Evolutionary conservation across 495 filamentous ascomycete species (phyloP), one percentile per base, ranked within the genome.

Genomic region (Xylaria intraflava): DNA sequence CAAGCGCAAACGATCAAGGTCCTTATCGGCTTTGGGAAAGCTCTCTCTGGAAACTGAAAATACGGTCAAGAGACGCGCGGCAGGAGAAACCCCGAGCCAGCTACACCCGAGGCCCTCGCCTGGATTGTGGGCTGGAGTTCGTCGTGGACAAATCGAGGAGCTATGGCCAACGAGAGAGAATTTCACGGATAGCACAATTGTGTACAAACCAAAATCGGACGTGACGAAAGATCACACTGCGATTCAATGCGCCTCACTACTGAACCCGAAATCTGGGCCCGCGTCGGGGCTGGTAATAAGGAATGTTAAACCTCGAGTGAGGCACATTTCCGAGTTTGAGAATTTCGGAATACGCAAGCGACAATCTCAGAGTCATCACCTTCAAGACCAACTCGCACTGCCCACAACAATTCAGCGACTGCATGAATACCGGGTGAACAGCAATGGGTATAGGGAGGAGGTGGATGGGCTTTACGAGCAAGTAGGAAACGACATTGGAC

Each of bases 91-190:
- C 31, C 39, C 51, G 5, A 24, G 42, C 22, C 17, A 30, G 9
- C 14, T 23, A 27, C 20, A 26, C 11, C 14, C 30, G 26, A 24
- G 29, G 11, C 8, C 8, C 5, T 3, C 24, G 16, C 19, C 33
- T 35, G 53, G 40, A 31, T 29, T 19, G 19, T 45, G 47, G 26
- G 44, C 27, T 17, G 53, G 31, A 19, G 23, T 12, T 29, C 41
- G 44, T 2, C 53, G 42, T 14, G 7, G 45, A 17, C 26, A 6
- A 10, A 27, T 39, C 8, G 55, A 53, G 30, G 64, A 66, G 2
- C 14, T 60, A 5, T 66, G 64, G 64, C 64, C 64, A 17, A 66
- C 58, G 3, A 44, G 35, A 8, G 46, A 64, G 8, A 60, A 66
- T 43, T 66, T 66, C n/a, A 20, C 45, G 20, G 64, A 66, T 16